Percentiles rank a stretch among this genome's conserved stretches.
phyloP scores from a whole-genome alignment of 2,329 filamentous ascomycete genomes.

The Ilyonectria mors-panacis region DNA sequence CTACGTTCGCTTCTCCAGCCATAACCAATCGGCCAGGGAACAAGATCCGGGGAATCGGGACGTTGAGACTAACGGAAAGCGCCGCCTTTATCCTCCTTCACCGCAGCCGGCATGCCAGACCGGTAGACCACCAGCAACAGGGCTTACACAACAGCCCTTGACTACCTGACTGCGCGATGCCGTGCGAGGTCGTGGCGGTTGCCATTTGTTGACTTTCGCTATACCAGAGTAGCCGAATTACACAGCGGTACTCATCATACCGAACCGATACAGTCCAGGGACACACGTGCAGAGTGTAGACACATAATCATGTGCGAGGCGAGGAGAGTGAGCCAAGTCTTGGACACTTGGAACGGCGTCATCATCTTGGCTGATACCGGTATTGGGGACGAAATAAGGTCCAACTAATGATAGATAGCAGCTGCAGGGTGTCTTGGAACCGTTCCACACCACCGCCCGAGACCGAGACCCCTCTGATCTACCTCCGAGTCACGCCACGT shows the following conservation, averaged over 20 bases:
- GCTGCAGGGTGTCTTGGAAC: conserved; percentile 17
- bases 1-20: no score
- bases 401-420: background rate
- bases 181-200: conserved; percentile 32
- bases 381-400: conserved; percentile 11
- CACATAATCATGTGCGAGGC: background rate
- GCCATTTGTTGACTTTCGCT: background rate
- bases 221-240: background rate
- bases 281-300: background rate
- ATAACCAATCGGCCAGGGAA: background rate
- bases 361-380: conserved; percentile 6
- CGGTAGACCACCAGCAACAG: conserved; percentile 8
- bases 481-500: conserved; percentile 26
- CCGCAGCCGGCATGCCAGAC: background rate
- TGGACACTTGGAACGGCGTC: conserved; percentile 10
- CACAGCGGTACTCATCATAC: background rate
- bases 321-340: background rate
- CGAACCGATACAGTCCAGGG: background rate
- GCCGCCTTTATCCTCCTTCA: conserved; percentile 1
- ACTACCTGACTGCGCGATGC: conserved; percentile 19
- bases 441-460: conserved; percentile 25
- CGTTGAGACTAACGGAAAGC: conserved; percentile 6
- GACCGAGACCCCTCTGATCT: conserved; percentile 17
- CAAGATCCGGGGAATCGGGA: background rate
- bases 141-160: conserved; percentile 27